Percentiles rank a stretch among this genome's conserved stretches.
Evolutionary conservation across 164 flowering plant genomes (phyloP).

Genomic region (Cinnamomum chago): DNA sequence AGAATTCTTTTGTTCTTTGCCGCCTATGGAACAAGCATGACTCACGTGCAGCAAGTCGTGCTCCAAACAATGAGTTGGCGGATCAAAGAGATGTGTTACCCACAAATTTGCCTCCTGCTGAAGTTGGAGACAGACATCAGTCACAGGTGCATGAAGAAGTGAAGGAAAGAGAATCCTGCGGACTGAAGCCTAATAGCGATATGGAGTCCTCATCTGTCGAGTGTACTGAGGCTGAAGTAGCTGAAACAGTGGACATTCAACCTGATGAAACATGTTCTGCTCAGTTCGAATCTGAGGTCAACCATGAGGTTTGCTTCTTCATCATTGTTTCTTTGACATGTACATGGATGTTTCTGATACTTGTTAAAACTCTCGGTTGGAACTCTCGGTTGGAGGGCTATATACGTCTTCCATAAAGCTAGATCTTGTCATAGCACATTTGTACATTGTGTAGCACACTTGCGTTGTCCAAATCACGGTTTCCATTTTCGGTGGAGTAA

Average conservation of each 20-base stretch:
- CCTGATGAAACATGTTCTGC: slow-evolving; percentile 6
- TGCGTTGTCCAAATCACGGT: too few relatives aligned
- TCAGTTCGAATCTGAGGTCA: not conserved
- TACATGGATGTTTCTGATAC: not conserved
- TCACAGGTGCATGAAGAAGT: not conserved
- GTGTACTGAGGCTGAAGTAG: not conserved
- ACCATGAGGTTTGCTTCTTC: not conserved
- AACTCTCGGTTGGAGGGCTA: not conserved
- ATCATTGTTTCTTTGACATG: not conserved
- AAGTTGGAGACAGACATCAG: not conserved
- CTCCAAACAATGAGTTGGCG: not conserved
- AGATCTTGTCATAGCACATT: too few relatives aligned
- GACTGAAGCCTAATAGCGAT: not conserved
- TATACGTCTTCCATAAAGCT: not conserved
- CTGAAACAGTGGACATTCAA: not conserved
- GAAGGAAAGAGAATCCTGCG: not conserved
- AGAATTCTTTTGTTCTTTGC: slow-evolving; percentile 13
- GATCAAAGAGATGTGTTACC: not conserved
- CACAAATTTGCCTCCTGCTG: not conserved
- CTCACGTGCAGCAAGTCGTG: not conserved
- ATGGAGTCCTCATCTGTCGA: not conserved
- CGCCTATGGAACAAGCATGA: slow-evolving; percentile 8
- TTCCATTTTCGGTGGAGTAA: too few relatives aligned
- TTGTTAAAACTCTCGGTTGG: not conserved
- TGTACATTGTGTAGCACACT: too few relatives aligned